These are phyloP conservation scores for Phytophthora hibernalis DNA, from an alignment of 352 stramenopile genomes.

Conservation along the genomic window DNA sequence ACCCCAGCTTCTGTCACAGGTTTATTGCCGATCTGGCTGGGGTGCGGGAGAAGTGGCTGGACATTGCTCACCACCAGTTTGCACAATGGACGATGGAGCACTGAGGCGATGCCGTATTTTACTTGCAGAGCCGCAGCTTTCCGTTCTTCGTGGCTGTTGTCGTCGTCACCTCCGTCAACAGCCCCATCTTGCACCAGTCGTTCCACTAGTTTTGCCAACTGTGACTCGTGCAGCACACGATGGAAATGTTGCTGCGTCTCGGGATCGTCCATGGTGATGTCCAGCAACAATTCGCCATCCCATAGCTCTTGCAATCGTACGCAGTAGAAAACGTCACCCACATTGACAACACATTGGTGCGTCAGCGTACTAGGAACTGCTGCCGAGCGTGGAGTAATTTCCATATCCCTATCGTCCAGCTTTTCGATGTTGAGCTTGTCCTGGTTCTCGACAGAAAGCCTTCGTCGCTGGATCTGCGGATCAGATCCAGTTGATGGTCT, in stretches of 20 bases:
- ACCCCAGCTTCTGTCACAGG: constrained; percentile 5
- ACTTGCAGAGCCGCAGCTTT: constrained; percentile 28
- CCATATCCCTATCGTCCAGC: background rate
- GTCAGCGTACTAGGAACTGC: constrained; percentile 46
- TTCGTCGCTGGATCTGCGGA: constrained; percentile 2
- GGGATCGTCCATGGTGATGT: constrained; percentile 63
- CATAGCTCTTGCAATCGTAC: constrained; percentile 66
- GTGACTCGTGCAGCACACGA: constrained; percentile 34
- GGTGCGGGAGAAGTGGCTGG: constrained; percentile 27
- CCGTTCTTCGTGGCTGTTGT: constrained; percentile 6
- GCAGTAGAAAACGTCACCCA: constrained; percentile 61
- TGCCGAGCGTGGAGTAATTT: background rate
- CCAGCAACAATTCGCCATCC: constrained; percentile 68
- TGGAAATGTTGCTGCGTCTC: constrained; percentile 49
- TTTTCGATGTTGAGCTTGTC: background rate
- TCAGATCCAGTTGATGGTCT: constrained; percentile 9
- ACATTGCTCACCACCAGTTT: constrained; percentile 31
- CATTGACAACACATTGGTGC: constrained; percentile 58
- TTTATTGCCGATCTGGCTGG: constrained; percentile 22
- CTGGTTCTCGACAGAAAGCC: constrained; percentile 17
- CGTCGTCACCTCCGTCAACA: constrained; percentile 18
- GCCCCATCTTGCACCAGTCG: constrained; percentile 35
- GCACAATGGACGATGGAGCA: constrained; percentile 33
- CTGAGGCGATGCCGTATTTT: constrained; percentile 25
- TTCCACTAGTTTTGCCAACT: constrained; percentile 43